Conservation (phyloP, 441 rosid species). For the Adansonia gregorii region DNA sequence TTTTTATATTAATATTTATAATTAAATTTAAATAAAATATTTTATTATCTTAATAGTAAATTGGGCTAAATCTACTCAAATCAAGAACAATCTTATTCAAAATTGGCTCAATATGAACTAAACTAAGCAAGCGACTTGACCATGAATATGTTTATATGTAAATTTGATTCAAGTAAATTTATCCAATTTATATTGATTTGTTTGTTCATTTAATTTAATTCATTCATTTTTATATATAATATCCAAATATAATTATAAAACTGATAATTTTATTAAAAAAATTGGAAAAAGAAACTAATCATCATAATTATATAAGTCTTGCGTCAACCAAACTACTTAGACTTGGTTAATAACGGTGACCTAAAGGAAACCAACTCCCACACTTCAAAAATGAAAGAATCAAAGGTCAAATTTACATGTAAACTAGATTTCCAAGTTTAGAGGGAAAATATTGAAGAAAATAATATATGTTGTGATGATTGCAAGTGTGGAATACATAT, state of each 20-base stretch:
- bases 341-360: not conserved
- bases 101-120: too few relatives aligned
- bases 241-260: not conserved
- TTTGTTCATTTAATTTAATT: not conserved
- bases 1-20: too few relatives aligned
- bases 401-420: constrained; percentile 17
- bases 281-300: not conserved
- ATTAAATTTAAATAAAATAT: too few relatives aligned
- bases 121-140: too few relatives aligned
- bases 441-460: not conserved
- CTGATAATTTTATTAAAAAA: not conserved
- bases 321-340: not conserved
- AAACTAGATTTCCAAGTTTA: constrained; percentile 10
- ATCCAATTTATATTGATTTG: too few relatives aligned
- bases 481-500: not conserved
- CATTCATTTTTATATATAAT: too few relatives aligned
- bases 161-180: too few relatives aligned
- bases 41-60: too few relatives aligned
- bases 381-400: constrained; percentile 14
- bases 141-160: too few relatives aligned
- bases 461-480: not conserved
- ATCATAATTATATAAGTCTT: constrained; percentile 20
- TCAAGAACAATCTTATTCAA: too few relatives aligned
- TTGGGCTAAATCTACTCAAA: too few relatives aligned
- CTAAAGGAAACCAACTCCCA: not conserved